A percentile compares a stretch with the other conserved stretches of the same genome.
phyloP scores from a whole-genome alignment of 1,284 basidiomycete genomes.

The Ustilago hordei region DNA sequence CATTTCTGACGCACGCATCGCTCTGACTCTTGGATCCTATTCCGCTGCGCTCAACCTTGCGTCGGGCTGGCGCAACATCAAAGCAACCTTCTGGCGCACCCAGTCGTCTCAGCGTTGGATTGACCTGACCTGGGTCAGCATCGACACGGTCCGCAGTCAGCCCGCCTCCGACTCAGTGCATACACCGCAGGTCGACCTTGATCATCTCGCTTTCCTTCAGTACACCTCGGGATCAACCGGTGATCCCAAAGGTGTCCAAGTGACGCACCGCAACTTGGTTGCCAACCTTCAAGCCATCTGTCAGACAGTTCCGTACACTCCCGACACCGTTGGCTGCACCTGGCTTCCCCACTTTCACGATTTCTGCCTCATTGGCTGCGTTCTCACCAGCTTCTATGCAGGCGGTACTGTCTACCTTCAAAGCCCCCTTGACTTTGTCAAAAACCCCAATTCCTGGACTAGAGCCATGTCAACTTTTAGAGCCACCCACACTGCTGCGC shows the following conservation, averaged over 20 bases:
- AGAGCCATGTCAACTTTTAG: not conserved
- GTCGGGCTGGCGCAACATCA: not conserved
- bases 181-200: not conserved
- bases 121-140: not conserved
- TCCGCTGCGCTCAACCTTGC: not conserved
- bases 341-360: not conserved
- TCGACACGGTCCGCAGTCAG: not conserved
- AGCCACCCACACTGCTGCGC: not conserved
- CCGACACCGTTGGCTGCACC: not conserved
- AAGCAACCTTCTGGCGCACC: not conserved
- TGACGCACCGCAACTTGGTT: not conserved
- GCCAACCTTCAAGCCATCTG: not conserved
- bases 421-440: not conserved
- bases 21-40: not conserved
- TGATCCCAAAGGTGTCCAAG: not conserved
- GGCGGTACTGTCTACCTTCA: not conserved
- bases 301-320: not conserved
- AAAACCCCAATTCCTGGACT: not conserved
- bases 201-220: not conserved
- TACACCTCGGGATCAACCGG: not conserved
- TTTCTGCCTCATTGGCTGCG: not conserved
- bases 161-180: not conserved
- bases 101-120: not conserved
- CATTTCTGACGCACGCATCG: not conserved
- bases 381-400: not conserved